Conservation (phyloP, 805 yeast genomes). For the Metschnikowia drakensbergensis region DNA sequence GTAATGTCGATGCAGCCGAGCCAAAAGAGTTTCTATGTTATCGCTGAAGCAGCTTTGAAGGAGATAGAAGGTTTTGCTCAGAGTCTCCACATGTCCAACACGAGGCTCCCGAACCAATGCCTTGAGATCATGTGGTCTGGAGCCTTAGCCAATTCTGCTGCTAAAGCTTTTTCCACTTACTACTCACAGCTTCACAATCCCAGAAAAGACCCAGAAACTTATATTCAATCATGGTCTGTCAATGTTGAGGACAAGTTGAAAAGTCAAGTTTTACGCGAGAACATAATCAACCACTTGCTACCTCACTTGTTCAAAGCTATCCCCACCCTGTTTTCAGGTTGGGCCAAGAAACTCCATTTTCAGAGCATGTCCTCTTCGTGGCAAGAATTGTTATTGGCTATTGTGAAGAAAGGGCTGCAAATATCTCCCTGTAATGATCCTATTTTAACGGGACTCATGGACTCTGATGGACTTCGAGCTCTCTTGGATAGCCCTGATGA, state of each 20-base stretch:
- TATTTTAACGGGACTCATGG: slow-evolving; percentile 1
- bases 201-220: slow-evolving; percentile 27
- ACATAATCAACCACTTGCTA: slow-evolving; percentile 56
- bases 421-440: slow-evolving; percentile 11
- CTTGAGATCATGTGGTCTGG: slow-evolving; percentile 50
- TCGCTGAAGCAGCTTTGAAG: slow-evolving; percentile 54
- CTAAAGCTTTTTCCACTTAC: slow-evolving; percentile 48
- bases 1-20: slow-evolving; percentile 41
- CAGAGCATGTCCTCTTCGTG: slow-evolving; percentile 2
- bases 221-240: slow-evolving; percentile 53
- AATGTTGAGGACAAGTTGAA: slow-evolving; percentile 34
- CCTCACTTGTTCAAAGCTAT: slow-evolving; percentile 60
- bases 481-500: slow-evolving; percentile 47
- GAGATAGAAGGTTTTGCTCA: slow-evolving; percentile 38
- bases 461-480: slow-evolving; percentile 19
- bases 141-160: slow-evolving; percentile 62
- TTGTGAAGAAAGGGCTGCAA: slow-evolving; percentile 11
- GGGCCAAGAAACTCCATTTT: slow-evolving; percentile 25
- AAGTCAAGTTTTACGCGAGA: slow-evolving; percentile 33
- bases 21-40: slow-evolving; percentile 57
- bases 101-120: slow-evolving; percentile 46
- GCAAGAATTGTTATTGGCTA: slow-evolving; percentile 10
- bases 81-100: slow-evolving; percentile 40
- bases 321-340: slow-evolving; percentile 36
- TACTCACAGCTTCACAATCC: slow-evolving; percentile 16